Evolutionary conservation across 208 protist species (phyloP), one percentile per base, ranked within the genome.

Genomic region (Trypanosomatidae sp.): DNA sequence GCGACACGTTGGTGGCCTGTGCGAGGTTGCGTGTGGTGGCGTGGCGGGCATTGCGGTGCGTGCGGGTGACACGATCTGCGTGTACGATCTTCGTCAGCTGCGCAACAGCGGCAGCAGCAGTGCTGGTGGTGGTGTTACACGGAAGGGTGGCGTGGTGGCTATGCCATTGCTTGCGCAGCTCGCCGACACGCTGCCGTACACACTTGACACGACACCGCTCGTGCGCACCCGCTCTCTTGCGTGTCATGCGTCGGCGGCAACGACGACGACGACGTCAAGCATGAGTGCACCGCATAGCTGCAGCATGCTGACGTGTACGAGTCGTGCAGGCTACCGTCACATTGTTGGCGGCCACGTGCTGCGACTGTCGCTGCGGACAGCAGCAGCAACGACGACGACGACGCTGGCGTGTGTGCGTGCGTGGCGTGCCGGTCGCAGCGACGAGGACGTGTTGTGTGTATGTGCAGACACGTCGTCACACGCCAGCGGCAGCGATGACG

Each of bases 1-100:
- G n/a, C n/a, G n/a, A n/a, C 80, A 89, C 58, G 53, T 82, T 1
- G 80, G 80, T 20, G 80, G 74, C 20, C n/a, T n/a, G n/a, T n/a
- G n/a, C n/a, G n/a, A n/a, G n/a, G n/a, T n/a, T n/a, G n/a, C n/a
- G n/a, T n/a, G n/a, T n/a, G n/a, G n/a, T n/a, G n/a, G n/a, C n/a
- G n/a, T n/a, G n/a, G n/a, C n/a, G n/a, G n/a, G n/a, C n/a, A n/a
- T n/a, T n/a, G n/a, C n/a, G n/a, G n/a, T n/a, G n/a, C n/a, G n/a
- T n/a, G n/a, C n/a, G n/a, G n/a, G n/a, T n/a, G n/a, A n/a, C n/a
- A n/a, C n/a, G n/a, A n/a, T n/a, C n/a, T n/a, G n/a, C n/a, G n/a
- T n/a, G n/a, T n/a, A n/a, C n/a, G n/a, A n/a, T n/a, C n/a, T n/a
- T n/a, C n/a, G n/a, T n/a, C n/a, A n/a, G n/a, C n/a, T n/a, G n/a